Base-by-base conservation (phyloP, 352 stramenopile genomes). In the Pythium aquatile region DNA sequence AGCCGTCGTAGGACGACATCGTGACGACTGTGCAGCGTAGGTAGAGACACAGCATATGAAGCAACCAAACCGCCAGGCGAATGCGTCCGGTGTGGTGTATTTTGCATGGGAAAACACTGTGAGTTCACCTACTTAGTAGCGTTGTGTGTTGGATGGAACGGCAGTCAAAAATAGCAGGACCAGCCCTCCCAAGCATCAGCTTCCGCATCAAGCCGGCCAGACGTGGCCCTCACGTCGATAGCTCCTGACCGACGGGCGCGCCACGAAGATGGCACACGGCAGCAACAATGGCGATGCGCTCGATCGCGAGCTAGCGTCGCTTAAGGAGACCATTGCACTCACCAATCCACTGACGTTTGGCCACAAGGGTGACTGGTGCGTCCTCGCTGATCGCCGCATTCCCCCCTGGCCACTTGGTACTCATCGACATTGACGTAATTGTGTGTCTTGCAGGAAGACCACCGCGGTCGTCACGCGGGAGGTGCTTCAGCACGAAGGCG, bases 321-420 rank as follows among this genome's bases (percentile, higher is more conserved):
- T 94, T 53, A 76, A 84, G 37, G 84, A 93, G 47, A 90, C 81
- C 24, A 88, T 89, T 35, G 82, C 61, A 16, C 69, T 94, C 54
- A 92, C 83, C 72, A 93, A 94, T 58, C 86, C 84, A 26, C 68
- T 93, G 32, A 93, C 85, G 1, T 90, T 84, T 29, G 83, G 84
- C 33, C 79, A 91, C 52, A 82, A 81, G 51, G 73, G 68, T 42
- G 73, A 88, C 58, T 94, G 85, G 85, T 94, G 81, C 20, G 75
- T 46, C 1, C 39, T 29, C 2, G 5, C 24, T 49, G 47, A 35
- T 35, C 17, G 29, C 13, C 51, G 5, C 16, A 5, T 40, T 4
- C 14, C 28, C 13, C 24, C n/a, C 26, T 29, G 11, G 16, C 26
- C n/a, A 5, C 29, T 33, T 24, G 13, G 33, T 33, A 33, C 24